Conservation (phyloP, 1,284 basidiomycete species). For the Trichosporon ovoides region DNA sequence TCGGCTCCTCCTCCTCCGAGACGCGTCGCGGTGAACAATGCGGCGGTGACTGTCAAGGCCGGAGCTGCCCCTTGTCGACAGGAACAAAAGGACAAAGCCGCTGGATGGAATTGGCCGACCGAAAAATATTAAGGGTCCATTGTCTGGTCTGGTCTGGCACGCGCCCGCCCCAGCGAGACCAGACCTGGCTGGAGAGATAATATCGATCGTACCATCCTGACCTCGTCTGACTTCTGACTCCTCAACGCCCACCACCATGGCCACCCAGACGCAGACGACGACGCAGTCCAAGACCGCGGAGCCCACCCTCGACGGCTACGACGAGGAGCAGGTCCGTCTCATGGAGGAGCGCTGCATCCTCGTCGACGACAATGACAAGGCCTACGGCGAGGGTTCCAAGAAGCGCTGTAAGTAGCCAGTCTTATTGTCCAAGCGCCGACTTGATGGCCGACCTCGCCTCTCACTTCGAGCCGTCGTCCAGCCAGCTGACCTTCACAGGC, state of each 20-base stretch:
- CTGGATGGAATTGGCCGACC: neutral
- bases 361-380: constrained; percentile 80
- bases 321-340: constrained; percentile 58
- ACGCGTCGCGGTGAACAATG: no score
- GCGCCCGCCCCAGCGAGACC: no score
- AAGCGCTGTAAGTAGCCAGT: constrained; percentile 89
- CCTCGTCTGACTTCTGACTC: neutral
- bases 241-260: constrained; percentile 1
- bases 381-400: constrained; percentile 89
- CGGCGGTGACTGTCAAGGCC: no score
- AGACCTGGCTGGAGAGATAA: no score
- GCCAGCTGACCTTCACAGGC: constrained; percentile 54
- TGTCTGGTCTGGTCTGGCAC: neutral
- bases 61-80: no score
- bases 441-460: no score
- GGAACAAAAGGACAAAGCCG: no score
- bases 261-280: neutral
- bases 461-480: no score
- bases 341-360: constrained; percentile 99
- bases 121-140: constrained; percentile 5
- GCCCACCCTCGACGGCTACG: constrained; percentile 43
- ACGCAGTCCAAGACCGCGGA: constrained; percentile 3
- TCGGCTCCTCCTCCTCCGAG: no score
- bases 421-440: no score
- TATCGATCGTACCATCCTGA: neutral